A percentile compares a stretch with the other conserved stretches of the same genome.
Evolutionary conservation across 371 early-diverging fungal genomes (phyloP).

Genomic region (Zychaea mexicana): DNA sequence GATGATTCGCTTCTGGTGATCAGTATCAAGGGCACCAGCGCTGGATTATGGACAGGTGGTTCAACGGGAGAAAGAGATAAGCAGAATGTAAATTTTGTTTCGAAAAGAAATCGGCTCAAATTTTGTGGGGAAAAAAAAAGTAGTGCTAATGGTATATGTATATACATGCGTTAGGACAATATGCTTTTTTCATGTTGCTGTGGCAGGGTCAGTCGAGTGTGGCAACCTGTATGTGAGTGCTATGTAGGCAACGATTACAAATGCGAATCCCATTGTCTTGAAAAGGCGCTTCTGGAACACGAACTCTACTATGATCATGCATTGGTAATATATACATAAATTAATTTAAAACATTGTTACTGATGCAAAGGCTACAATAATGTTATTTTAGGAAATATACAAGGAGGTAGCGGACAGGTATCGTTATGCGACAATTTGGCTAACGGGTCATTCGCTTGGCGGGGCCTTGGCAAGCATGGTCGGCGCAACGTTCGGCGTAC

Average conservation of each 20-base stretch:
- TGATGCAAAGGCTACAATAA: background rate
- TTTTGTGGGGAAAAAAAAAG: too few relatives aligned
- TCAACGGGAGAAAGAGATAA: constrained; percentile 85
- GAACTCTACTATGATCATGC: constrained; percentile 87
- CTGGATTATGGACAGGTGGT: constrained; percentile 73
- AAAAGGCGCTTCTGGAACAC: constrained; percentile 54
- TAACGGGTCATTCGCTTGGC: constrained; percentile 96
- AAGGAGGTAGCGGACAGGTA: constrained; percentile 62
- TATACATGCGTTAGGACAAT: constrained; percentile 72
- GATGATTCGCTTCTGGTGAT: constrained; percentile 74
- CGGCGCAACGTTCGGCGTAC: constrained; percentile 85
- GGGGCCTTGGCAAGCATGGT: constrained; percentile 83
- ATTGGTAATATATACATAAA: constrained; percentile 57
- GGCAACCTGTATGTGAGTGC: constrained; percentile 89
- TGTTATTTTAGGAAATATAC: constrained; percentile 28
- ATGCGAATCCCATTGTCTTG: constrained; percentile 72
- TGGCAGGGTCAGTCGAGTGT: constrained; percentile 84
- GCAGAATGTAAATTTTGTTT: constrained; percentile 63
- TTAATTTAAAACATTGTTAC: background rate
- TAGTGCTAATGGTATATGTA: too few relatives aligned
- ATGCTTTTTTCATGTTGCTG: constrained; percentile 97
- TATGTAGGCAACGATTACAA: constrained; percentile 51
- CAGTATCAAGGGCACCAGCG: constrained; percentile 92
- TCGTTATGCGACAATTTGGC: constrained; percentile 75
- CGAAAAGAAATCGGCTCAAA: too few relatives aligned